Base-by-base conservation (phyloP, 352 stramenopile genomes). In the Phytophthora sp. region DNA sequence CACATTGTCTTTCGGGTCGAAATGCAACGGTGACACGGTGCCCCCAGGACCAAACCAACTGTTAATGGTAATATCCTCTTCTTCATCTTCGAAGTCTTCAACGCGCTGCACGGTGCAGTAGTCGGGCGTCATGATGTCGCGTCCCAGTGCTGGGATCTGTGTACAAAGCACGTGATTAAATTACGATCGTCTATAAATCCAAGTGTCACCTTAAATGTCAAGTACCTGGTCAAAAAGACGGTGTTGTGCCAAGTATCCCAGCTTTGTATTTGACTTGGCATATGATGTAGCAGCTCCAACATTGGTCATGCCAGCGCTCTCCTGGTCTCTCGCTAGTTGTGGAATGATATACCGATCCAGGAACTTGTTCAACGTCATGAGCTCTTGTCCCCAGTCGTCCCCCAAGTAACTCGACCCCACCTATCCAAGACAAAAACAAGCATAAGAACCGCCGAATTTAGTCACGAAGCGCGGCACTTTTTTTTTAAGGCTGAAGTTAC, bases 1-100 rank as follows among this genome's bases (percentile, higher is more conserved):
- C 27, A 97, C 55, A 53, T 97, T 97, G 71, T 97, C 90, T 62
- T 93, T 93, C 8, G 84, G 88, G 39, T 97, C 91, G 50, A 91
- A 95, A 64, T 97, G 91, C 53, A 96, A 66, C 13, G 91, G 91
- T 6, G 90, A 97, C 6, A 96, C 76, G 0, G 91, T 97, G 15
- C 74, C 74, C 3, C 63, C 53, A 0, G 91, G 91, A 11, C 91
- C 91, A 33, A 97, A 94, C 90, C 91, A 97, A 23, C 86, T 84
- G 57, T 97, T 96, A 20, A 92, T 68, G 0, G 87, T 83, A 15
- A 97, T 81, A 53, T 92, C 86, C 29, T 90, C 71, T 6, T 82
- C 71, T 6, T 81, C 65, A 3, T 84, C 76, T 12, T 85, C 66
- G 9, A n/a, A 16, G 1, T 55, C 49, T 23, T 81, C 71, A 33